These are phyloP conservation scores for Candida adriatica DNA, from an alignment of 805 yeast genomes.

Conservation along the genomic window DNA sequence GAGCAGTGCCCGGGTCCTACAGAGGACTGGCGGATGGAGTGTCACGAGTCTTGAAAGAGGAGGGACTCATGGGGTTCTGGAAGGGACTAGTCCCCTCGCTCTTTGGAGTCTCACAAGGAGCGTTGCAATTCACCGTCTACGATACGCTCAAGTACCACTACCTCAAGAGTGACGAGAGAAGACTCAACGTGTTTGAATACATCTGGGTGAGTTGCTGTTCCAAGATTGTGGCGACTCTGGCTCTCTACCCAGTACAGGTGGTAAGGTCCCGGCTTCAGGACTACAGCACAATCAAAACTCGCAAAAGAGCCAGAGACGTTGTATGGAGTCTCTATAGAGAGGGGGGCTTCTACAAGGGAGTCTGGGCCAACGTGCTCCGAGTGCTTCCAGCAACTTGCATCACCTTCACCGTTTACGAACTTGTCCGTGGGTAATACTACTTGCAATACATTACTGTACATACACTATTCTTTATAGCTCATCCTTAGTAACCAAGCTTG, in stretches of 20 bases:
- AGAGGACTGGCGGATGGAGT: slow-evolving; percentile 52
- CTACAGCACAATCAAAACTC: slow-evolving; percentile 26
- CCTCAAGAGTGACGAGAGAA: slow-evolving; percentile 18
- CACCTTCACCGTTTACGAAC: slow-evolving; percentile 82
- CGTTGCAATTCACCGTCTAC: slow-evolving; percentile 80
- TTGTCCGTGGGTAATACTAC: slow-evolving; percentile 27
- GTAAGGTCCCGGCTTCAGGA: slow-evolving; percentile 70
- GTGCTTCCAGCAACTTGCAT: slow-evolving; percentile 92
- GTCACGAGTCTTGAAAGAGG: slow-evolving; percentile 36
- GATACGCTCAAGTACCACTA: slow-evolving; percentile 58
- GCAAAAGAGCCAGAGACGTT: slow-evolving; percentile 26
- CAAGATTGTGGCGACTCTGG: slow-evolving; percentile 58
- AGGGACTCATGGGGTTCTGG: slow-evolving; percentile 62
- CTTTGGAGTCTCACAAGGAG: slow-evolving; percentile 83
- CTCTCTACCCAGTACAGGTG: slow-evolving; percentile 81
- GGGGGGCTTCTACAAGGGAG: slow-evolving; percentile 85
- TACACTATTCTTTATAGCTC: neutral
- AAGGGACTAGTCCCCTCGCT: slow-evolving; percentile 69
- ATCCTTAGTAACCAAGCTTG: slow-evolving; percentile 88
- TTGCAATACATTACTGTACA: neutral
- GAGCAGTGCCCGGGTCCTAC: slow-evolving; percentile 44
- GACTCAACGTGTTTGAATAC: slow-evolving; percentile 47
- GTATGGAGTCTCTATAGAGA: slow-evolving; percentile 38
- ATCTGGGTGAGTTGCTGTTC: slow-evolving; percentile 60
- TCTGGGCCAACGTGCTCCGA: slow-evolving; percentile 67